phyloP scores from a whole-genome alignment of 768 basidiomycete species.

The Pisolithus orientalis region DNA sequence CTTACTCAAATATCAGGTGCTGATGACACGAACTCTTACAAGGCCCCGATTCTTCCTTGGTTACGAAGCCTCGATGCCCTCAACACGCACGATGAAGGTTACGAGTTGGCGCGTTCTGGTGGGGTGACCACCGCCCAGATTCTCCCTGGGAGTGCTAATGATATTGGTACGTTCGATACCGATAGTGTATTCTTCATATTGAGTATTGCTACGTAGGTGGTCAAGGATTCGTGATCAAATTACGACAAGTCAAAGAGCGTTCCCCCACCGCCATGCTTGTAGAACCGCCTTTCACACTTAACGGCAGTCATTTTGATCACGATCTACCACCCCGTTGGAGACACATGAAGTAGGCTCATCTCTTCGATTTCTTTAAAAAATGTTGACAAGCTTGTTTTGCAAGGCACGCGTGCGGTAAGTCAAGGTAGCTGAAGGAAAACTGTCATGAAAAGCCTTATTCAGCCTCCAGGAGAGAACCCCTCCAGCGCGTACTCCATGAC shows the following conservation, averaged over 20 bases:
- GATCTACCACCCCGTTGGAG: constrained; percentile 19
- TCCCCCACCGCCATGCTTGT: constrained; percentile 42
- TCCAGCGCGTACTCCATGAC: constrained; percentile 37
- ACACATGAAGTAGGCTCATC: constrained; percentile 19
- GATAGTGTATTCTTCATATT: background rate
- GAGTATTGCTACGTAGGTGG: constrained; percentile 30
- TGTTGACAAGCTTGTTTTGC: background rate
- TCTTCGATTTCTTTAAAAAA: background rate
- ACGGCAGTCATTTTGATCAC: constrained; percentile 13
- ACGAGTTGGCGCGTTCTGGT: constrained; percentile 35
- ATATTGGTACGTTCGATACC: constrained; percentile 19
- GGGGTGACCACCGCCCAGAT: constrained; percentile 44
- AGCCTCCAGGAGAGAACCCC: constrained; percentile 27
- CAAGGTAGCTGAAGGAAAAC: background rate
- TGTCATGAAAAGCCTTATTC: background rate
- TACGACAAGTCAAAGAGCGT: constrained; percentile 41
- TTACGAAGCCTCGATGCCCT: constrained; percentile 39
- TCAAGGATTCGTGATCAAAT: constrained; percentile 47
- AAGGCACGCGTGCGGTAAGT: constrained; percentile 39
- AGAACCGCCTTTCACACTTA: constrained; percentile 44
- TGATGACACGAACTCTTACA: constrained; percentile 50
- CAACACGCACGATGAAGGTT: constrained; percentile 39
- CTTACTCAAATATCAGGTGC: constrained; percentile 28
- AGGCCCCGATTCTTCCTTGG: constrained; percentile 63
- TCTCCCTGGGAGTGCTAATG: constrained; percentile 39